These are phyloP conservation scores for Melampsora americana DNA, from an alignment of 1,284 basidiomycete species.

Conservation along the genomic window DNA sequence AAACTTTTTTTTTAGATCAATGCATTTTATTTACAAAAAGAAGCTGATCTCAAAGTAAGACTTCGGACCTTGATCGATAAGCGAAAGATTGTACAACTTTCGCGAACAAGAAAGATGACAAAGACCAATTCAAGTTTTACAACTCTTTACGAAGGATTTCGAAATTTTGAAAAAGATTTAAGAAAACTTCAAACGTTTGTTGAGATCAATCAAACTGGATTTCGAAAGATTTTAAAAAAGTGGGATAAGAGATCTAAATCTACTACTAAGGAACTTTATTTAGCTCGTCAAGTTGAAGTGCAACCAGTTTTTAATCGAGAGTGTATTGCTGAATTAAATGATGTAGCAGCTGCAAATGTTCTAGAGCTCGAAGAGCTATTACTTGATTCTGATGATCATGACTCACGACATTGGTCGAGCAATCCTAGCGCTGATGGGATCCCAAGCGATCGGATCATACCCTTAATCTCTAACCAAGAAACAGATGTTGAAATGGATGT, in stretches of 20 bases:
- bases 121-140: constrained; percentile 58
- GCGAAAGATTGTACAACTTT: constrained; percentile 59
- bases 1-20: constrained; percentile 84
- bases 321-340: constrained; percentile 92
- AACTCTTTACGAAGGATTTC: constrained; percentile 71
- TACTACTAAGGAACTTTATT: constrained; percentile 91
- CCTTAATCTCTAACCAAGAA: not conserved
- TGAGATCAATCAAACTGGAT: constrained; percentile 95
- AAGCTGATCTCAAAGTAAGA: constrained; percentile 86
- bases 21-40: constrained; percentile 97
- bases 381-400: constrained; percentile 56
- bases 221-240: constrained; percentile 97
- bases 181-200: constrained; percentile 90
- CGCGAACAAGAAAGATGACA: constrained; percentile 59
- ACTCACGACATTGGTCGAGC: constrained; percentile 1
- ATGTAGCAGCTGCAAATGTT: constrained; percentile 88
- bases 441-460: constrained; percentile 13
- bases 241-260: constrained; percentile 97
- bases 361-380: constrained; percentile 76
- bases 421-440: constrained; percentile 26
- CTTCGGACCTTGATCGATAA: constrained; percentile 91
- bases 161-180: constrained; percentile 90
- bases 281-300: constrained; percentile 94
- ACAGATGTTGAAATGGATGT: constrained; percentile 31
- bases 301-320: constrained; percentile 97